Base-by-base conservation (phyloP, 164 flowering plant species). In the Brasenia schreberi region DNA sequence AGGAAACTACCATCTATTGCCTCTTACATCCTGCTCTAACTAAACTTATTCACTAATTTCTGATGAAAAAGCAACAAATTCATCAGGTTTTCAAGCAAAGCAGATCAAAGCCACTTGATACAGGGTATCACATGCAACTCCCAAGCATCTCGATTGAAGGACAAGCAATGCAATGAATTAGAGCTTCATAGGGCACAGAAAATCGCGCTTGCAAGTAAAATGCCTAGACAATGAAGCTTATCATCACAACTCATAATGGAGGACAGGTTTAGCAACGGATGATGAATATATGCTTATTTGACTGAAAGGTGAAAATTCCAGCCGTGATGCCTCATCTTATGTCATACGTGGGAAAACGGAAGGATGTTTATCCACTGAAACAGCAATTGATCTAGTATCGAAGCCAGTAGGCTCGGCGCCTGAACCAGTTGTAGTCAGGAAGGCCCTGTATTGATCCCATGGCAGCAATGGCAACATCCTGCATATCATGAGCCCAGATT, bases 381-480 rank as follows among this genome's bases (percentile, higher is more conserved):
- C 12, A 1, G 53, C 12, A 7, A 45, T 7, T 12, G 62, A 62
- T 64, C 85, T 90, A 93, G 78, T 93, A 88, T 18, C 97, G 83
- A 73, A 81, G 80, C 95, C 72, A 79, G 94, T 87, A 90, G 62
- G 98, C 89, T 71, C 96, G 83, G 81, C 98, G 98, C 71, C 98
- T 82, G 91, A 93, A 93, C 98, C 95, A 87, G 84, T 93, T 93
- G 92, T 90, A 93, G 78, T 93, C 96, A 0, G 91, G 96, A 67
- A 93, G 79, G 14, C 69, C 73, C 76, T 84, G 86, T 79, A 93
- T 78, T 11, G 98, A 96, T 6, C 97, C 97, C 81, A 81, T 77
- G 18, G 90, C 95, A n/a, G 96, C 86, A 71, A 89, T 86, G 3
- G 98, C 93, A 53, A 93, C 19, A 65, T 93, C 98, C 98, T 90